phyloP scores from a whole-genome alignment of 2,329 filamentous ascomycete genomes.

The Colletotrichum sp. region DNA sequence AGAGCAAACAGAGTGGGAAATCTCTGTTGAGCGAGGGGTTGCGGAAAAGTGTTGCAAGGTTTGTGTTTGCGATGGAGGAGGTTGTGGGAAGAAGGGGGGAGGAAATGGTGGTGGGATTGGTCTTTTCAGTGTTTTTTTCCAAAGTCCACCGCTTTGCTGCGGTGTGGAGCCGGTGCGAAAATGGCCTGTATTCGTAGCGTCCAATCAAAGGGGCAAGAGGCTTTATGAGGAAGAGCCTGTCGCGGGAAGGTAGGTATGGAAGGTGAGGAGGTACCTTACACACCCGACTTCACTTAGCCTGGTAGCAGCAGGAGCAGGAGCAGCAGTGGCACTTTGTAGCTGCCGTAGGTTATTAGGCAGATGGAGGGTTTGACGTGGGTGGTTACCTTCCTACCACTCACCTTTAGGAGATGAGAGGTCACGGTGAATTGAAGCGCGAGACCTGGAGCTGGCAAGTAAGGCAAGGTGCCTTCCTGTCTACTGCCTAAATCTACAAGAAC shows the following conservation, averaged over 20 bases:
- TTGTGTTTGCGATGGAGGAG: conserved; percentile 1
- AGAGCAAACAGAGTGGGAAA: background rate
- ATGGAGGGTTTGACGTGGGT: background rate
- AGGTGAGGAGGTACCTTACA: background rate
- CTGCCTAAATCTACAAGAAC: background rate
- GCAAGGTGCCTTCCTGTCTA: background rate
- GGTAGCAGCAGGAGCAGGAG: background rate
- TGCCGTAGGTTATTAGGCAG: background rate
- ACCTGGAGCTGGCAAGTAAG: background rate
- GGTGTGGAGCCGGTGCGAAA: conserved; percentile 19
- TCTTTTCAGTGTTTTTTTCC: conserved; percentile 7
- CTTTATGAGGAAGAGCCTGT: conserved; percentile 3
- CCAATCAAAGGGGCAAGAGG: conserved; percentile 18
- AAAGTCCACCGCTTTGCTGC: conserved; percentile 3
- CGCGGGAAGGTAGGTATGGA: background rate
- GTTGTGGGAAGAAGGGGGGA: conserved; percentile 20
- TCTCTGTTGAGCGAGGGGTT: conserved; percentile 13
- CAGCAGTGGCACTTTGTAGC: background rate
- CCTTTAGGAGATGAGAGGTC: background rate
- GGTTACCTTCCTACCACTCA: background rate
- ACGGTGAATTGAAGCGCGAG: background rate
- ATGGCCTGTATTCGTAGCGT: background rate
- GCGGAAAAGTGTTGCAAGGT: conserved; percentile 10
- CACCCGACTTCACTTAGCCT: background rate
- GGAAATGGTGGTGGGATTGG: conserved; percentile 13